phyloP scores from a whole-genome alignment of 768 basidiomycete genomes.

The Amanita muscaria region DNA sequence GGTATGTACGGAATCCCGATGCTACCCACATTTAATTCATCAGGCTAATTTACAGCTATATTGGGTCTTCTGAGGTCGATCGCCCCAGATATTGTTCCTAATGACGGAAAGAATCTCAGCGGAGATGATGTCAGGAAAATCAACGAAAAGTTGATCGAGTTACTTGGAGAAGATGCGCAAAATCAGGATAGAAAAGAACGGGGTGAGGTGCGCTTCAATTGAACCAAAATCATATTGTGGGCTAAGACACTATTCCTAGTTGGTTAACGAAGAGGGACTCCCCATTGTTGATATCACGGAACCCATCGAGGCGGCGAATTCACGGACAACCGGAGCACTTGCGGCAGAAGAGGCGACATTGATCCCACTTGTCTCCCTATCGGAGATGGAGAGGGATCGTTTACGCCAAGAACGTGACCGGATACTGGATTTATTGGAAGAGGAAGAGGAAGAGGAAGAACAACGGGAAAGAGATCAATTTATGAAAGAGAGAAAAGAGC shows the following conservation, averaged over 20 bases:
- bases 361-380: slow-evolving; percentile 36
- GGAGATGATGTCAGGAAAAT: slow-evolving; percentile 44
- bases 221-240: slow-evolving; percentile 9
- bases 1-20: slow-evolving; percentile 13
- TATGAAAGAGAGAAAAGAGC: slow-evolving; percentile 33
- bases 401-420: slow-evolving; percentile 51
- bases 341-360: slow-evolving; percentile 35
- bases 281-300: slow-evolving; percentile 76
- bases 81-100: slow-evolving; percentile 22
- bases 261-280: slow-evolving; percentile 69
- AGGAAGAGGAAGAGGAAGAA: slow-evolving; percentile 50
- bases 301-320: slow-evolving; percentile 26
- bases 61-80: slow-evolving; percentile 33
- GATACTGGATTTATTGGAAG: slow-evolving; percentile 61
- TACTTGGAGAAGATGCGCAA: slow-evolving; percentile 39
- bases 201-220: slow-evolving; percentile 49
- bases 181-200: slow-evolving; percentile 37
- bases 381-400: slow-evolving; percentile 38
- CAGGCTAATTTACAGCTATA: slow-evolving; percentile 24
- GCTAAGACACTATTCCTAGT: slow-evolving; percentile 30
- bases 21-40: not conserved
- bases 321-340: slow-evolving; percentile 11
- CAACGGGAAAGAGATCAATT: slow-evolving; percentile 31
- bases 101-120: slow-evolving; percentile 25
- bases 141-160: slow-evolving; percentile 50